Base-by-base conservation (phyloP, 306 rosid species). In the Purshia tridentata region DNA sequence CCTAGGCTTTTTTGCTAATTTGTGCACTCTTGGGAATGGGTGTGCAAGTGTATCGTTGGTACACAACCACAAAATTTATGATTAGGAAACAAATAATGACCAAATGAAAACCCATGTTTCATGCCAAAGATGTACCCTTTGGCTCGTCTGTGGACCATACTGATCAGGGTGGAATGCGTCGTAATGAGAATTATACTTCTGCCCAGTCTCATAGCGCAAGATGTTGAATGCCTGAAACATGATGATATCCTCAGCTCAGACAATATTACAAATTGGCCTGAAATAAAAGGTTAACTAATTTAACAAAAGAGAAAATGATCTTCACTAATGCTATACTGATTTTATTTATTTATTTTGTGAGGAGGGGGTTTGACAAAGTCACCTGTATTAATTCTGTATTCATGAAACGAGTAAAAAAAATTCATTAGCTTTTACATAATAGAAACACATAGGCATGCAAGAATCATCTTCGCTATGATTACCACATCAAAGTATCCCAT, bases 151-250 rank as follows among this genome's bases (percentile, higher is more conserved):
- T 58, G 93, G 93, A 23, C 92, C 97, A 75, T 85, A 91, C 75
- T 83, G 84, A 9, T 81, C 20, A 52, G 87, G 77, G 76, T 75
- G 55, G 87, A 91, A 87, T 13, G 90, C 86, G 20, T 88, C 97
- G 64, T 83, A 88, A 70, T 95, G 99, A 77, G 97, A 80, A 73
- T 68, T 68, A 77, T 95, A 95, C 85, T 29, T 91, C 85, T 91
- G 98, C 61, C 96, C 97, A 14, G 90, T 59, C 82, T 86, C 82
- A 80, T 95, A 90, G 70, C 92, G 91, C 86, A 95, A 84, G 79
- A 95, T 15, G 69, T 88, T 88, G 79, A 90, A 95, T 73, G 88
- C 91, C 99, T 94, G 96, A 84, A 88, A 94, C 85, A 85, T 72
- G 80, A 77, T 52, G 82, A 78, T 73, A 77, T 78, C 81, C 79